These are phyloP conservation scores for Pseudogymnoascus sp. DNA, from an alignment of 2,329 filamentous ascomycete species.

Conservation along the genomic window DNA sequence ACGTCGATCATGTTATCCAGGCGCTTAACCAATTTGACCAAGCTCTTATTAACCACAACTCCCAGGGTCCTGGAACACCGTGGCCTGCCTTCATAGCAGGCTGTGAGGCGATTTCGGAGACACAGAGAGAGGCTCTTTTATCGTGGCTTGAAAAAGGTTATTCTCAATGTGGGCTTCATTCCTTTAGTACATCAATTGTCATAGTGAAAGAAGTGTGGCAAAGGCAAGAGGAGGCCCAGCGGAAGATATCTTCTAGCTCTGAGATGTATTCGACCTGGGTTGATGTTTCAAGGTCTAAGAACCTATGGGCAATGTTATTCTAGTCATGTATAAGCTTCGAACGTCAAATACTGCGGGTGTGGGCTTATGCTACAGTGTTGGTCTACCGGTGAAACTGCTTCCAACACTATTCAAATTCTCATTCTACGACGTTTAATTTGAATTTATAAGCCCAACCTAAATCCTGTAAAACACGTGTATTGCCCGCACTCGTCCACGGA, in stretches of 20 bases:
- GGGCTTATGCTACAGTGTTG: neutral
- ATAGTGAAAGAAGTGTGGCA: slow-evolving; percentile 26
- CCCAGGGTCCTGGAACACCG: slow-evolving; percentile 25
- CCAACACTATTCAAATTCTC: no score
- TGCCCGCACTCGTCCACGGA: slow-evolving; percentile 30
- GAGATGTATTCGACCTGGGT: slow-evolving; percentile 21
- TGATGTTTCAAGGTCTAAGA: slow-evolving; percentile 15
- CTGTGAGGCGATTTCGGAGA: slow-evolving; percentile 28
- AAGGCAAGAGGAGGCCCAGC: slow-evolving; percentile 22
- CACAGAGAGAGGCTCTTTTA: slow-evolving; percentile 20
- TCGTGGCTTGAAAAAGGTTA: slow-evolving; percentile 8
- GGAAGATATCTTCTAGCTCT: neutral
- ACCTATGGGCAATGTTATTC: slow-evolving; percentile 8
- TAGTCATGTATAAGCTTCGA: neutral
- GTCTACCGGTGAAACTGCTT: no score
- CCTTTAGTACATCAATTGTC: slow-evolving; percentile 18
- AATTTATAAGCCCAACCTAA: no score
- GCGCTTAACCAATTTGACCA: slow-evolving; percentile 26
- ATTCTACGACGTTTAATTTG: no score
- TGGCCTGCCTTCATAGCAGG: slow-evolving; percentile 35
- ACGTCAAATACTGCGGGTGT: neutral
- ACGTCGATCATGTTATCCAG: slow-evolving; percentile 30
- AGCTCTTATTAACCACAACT: slow-evolving; percentile 9
- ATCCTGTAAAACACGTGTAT: neutral
- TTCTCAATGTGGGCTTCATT: slow-evolving; percentile 4